Base-by-base conservation (phyloP, 768 basidiomycete genomes). In the Clathrus columnatus region DNA sequence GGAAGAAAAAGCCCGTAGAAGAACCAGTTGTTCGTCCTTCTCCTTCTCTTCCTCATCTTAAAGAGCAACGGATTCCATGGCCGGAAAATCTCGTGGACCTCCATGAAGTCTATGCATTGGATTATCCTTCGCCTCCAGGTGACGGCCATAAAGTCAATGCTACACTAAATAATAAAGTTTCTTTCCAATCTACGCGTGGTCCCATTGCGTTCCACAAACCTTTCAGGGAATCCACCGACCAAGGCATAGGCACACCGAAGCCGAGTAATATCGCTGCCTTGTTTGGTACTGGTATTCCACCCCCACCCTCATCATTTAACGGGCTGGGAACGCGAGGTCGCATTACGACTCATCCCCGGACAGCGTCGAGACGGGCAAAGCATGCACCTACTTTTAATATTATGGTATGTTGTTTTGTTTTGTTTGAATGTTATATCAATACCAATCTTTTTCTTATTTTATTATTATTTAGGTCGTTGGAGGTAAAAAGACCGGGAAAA, bases 161-260 rank as follows among this genome's bases (percentile, higher is more conserved):
- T 66, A 77, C 81, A 78, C 85, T 84, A 82, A 84, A 85, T 74
- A 73, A 77, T 60, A 83, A 80, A 76, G 79, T 76, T 65, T 84
- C 82, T 68, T 76, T 87, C 65, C 73, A 77, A 64, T 74, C 74
- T 57, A 62, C 69, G 69, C 69, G 70, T 55, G 65, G 70, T 67
- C 73, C 83, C 63, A 84, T 85, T 68, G 76, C 82, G 62, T 90
- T 89, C 77, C 87, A 91, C 70, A 87, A 85, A 79, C 88, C 88
- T 47, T 88, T 87, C 45, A 56, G 50, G 41, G 41, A 26, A 0
- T 21, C 20, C 17, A 49, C 44, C 20, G 56, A 29, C 7, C 18
- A 48, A 18, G 46, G 24, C 36, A 42, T 6, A 36, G 30, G 47
- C 26, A 51, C 36, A 7, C 54, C 54, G 5, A n/a, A 18, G 7